Conservation (phyloP, 2,329 filamentous ascomycete genomes). For the Colletotrichum sansevieriae region DNA sequence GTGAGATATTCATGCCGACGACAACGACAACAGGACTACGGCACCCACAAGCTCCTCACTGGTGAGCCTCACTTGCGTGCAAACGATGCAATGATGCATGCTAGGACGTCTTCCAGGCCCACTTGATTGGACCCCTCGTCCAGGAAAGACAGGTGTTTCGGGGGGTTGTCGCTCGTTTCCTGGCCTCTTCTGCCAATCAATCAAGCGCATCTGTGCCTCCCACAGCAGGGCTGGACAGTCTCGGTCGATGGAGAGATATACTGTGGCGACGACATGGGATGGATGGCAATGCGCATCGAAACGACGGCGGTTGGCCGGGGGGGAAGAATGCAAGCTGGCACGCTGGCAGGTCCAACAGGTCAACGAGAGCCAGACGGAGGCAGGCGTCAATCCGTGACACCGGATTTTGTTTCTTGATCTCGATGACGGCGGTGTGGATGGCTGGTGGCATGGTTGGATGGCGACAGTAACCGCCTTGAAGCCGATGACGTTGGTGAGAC, state of each 20-base stretch:
- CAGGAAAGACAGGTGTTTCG: conserved; percentile 23
- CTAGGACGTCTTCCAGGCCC: conserved; percentile 23
- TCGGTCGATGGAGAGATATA: conserved; percentile 19
- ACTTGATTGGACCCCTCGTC: conserved; percentile 36
- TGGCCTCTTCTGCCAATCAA: conserved; percentile 28
- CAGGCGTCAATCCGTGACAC: conserved; percentile 4
- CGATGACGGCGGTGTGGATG: conserved; percentile 16
- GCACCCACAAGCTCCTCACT: not conserved
- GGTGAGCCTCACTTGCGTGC: conserved; percentile 35
- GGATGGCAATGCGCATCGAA: conserved; percentile 28
- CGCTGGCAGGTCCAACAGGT: not conserved
- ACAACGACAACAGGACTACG: not conserved
- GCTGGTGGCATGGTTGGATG: conserved; percentile 1
- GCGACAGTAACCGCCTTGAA: conserved; percentile 16
- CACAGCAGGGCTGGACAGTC: conserved; percentile 15
- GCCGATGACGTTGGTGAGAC: conserved; percentile 41
- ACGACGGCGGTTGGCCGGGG: conserved; percentile 5
- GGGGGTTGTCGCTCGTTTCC: conserved; percentile 27
- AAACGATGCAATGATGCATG: conserved; percentile 40
- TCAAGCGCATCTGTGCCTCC: conserved; percentile 13
- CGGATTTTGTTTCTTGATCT: conserved; percentile 2
- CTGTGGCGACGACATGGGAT: conserved; percentile 17
- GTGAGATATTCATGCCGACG: conserved; percentile 3
- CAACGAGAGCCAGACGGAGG: not conserved
- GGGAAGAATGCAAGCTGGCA: not conserved